A percentile compares a stretch with the other conserved stretches of the same genome.
These are phyloP conservation scores for Tricholoma saponaceum DNA, from an alignment of 768 basidiomycete species.

Conservation along the genomic window DNA sequence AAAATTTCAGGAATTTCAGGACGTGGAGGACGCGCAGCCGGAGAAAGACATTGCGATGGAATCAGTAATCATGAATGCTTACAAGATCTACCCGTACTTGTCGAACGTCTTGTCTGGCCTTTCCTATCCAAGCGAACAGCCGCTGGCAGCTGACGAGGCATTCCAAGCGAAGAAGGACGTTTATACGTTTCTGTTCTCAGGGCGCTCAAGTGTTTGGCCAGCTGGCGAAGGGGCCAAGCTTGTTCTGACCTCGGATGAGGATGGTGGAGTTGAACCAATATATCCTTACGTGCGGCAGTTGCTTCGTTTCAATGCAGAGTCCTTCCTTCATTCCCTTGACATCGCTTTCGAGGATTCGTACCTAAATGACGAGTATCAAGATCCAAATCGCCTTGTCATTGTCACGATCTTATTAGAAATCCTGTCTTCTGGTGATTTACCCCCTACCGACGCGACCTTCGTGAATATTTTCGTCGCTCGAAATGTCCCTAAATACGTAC, in stretches of 20 bases:
- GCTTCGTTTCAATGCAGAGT: conserved; percentile 87
- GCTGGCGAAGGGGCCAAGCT: conserved; percentile 64
- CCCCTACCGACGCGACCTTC: conserved; percentile 69
- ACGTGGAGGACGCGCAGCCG: conserved; percentile 22
- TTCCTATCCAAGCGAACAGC: conserved; percentile 81
- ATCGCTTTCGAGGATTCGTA: conserved; percentile 92
- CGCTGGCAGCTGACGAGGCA: conserved; percentile 62
- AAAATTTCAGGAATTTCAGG: conserved; percentile 27
- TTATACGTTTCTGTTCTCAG: conserved; percentile 83
- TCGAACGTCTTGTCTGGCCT: conserved; percentile 77
- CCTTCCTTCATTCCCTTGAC: conserved; percentile 90
- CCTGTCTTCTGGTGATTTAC: conserved; percentile 48
- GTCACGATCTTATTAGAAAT: conserved; percentile 85
- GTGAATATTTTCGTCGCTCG: conserved; percentile 94
- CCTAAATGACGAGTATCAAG: conserved; percentile 70
- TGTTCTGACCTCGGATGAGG: conserved; percentile 71
- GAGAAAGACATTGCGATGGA: conserved; percentile 42
- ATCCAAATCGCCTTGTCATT: conserved; percentile 74
- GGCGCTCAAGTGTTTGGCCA: conserved; percentile 78
- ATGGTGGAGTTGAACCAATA: conserved; percentile 73
- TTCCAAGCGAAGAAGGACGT: conserved; percentile 65
- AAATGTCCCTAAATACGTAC: conserved; percentile 95
- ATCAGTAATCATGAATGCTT: conserved; percentile 64
- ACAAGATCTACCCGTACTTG: conserved; percentile 90
- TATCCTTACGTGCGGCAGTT: conserved; percentile 88